Conservation (phyloP, 371 early-diverging fungal genomes). For the Zychaea mexicana region DNA sequence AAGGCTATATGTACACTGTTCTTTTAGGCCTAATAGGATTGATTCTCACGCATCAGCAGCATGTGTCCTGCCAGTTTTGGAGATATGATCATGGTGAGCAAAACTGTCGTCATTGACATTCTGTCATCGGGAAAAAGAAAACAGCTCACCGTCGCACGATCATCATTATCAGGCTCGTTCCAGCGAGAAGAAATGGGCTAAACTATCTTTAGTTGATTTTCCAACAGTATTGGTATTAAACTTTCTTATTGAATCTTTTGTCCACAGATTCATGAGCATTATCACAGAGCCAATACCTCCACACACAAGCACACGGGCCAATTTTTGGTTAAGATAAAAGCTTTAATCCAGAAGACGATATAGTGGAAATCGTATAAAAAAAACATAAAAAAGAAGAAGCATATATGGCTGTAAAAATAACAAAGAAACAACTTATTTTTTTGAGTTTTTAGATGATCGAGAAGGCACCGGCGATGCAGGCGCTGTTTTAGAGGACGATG, state of each 20-base stretch:
- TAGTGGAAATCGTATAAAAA: not conserved
- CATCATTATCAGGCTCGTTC: too few species aligned
- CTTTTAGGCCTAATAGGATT: not conserved
- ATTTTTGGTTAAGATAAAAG: too few species aligned
- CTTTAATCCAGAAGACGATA: too few species aligned
- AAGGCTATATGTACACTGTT: too few species aligned
- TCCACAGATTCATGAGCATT: too few species aligned
- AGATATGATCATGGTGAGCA: not conserved
- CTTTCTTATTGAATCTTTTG: too few species aligned
- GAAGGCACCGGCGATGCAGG: constrained; percentile 5
- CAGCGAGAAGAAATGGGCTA: too few species aligned
- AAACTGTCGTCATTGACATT: constrained; percentile 7
- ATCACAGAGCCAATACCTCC: too few species aligned
- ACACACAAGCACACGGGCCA: too few species aligned
- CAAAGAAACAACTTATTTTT: not conserved
- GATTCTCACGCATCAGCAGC: not conserved
- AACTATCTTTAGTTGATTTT: not conserved
- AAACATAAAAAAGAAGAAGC: not conserved
- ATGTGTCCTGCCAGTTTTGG: not conserved
- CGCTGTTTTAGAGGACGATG: not conserved
- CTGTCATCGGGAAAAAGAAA: not conserved
- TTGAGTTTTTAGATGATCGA: not conserved
- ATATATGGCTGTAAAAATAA: too few species aligned
- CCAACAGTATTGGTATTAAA: too few species aligned
- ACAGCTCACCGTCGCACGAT: too few species aligned